These are phyloP conservation scores for Candida lessepsii DNA, from an alignment of 805 yeast genomes.

Conservation along the genomic window DNA sequence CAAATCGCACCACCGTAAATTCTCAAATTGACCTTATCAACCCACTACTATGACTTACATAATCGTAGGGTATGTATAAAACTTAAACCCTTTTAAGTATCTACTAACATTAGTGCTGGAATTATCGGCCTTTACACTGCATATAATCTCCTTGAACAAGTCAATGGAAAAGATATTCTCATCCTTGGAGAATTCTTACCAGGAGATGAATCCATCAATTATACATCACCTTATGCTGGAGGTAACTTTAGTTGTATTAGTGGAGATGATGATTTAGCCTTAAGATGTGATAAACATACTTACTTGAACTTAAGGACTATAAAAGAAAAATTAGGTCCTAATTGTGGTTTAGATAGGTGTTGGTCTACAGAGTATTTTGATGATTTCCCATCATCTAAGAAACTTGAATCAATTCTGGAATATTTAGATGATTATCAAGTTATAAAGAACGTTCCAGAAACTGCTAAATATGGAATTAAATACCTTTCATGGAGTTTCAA, in stretches of 20 bases:
- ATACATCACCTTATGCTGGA: conserved; percentile 80
- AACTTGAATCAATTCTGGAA: conserved; percentile 45
- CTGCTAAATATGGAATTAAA: conserved; percentile 42
- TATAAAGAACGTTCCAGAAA: conserved; percentile 32
- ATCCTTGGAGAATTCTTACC: conserved; percentile 66
- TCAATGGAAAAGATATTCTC: not conserved
- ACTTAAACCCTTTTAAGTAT: no score
- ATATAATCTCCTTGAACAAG: conserved; percentile 43
- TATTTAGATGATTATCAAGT: conserved; percentile 44
- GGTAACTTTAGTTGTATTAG: conserved; percentile 48
- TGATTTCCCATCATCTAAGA: conserved; percentile 41
- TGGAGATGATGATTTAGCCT: conserved; percentile 46
- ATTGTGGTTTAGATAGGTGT: conserved; percentile 52
- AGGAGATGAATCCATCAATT: conserved; percentile 72
- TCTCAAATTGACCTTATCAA: no score
- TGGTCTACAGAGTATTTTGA: conserved; percentile 66
- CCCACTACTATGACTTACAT: conserved; percentile 26
- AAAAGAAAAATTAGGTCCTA: conserved; percentile 1
- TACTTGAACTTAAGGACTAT: conserved; percentile 43
- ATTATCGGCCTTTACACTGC: conserved; percentile 67
- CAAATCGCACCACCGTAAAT: no score
- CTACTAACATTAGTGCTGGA: conserved; percentile 36
- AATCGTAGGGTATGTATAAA: conserved; percentile 29
- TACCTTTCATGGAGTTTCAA: conserved; percentile 70
- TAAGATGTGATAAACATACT: conserved; percentile 48